These are phyloP conservation scores for Exophiala alcalophila DNA, from an alignment of 2,329 filamentous ascomycete species.

Conservation along the genomic window DNA sequence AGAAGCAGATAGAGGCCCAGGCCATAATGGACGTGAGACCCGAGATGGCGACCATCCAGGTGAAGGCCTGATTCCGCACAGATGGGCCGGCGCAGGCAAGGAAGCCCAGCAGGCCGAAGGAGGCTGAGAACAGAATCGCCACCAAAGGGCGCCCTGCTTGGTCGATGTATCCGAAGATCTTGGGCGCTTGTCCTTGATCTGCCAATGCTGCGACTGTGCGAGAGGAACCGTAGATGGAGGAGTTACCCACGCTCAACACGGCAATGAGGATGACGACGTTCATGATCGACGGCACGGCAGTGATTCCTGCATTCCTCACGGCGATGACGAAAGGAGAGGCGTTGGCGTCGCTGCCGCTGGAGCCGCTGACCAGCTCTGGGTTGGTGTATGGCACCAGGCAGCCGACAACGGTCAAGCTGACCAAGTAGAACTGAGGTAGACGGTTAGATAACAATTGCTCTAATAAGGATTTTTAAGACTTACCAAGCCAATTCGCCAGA, in stretches of 20 bases:
- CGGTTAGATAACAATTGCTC: neutral
- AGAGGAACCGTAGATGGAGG: slow-evolving; percentile 83
- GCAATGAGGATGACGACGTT: slow-evolving; percentile 89
- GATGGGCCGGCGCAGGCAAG: slow-evolving; percentile 57
- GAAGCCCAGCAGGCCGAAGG: slow-evolving; percentile 71
- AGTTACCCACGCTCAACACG: slow-evolving; percentile 85
- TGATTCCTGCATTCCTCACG: slow-evolving; percentile 77
- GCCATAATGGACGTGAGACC: slow-evolving; percentile 71
- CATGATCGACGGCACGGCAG: slow-evolving; percentile 78
- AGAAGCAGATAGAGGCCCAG: slow-evolving; percentile 46
- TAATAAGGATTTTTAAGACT: slow-evolving; percentile 49
- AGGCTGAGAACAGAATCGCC: slow-evolving; percentile 65
- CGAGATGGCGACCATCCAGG: slow-evolving; percentile 74
- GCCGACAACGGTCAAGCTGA: slow-evolving; percentile 75
- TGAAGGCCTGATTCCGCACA: slow-evolving; percentile 55
- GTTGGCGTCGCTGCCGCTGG: slow-evolving; percentile 59
- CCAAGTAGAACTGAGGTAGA: slow-evolving; percentile 78
- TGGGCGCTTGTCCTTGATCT: slow-evolving; percentile 78
- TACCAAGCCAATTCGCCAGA: slow-evolving; percentile 85
- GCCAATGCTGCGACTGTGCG: slow-evolving; percentile 85
- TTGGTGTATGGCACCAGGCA: slow-evolving; percentile 75
- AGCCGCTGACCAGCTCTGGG: slow-evolving; percentile 57
- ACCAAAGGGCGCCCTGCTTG: slow-evolving; percentile 73
- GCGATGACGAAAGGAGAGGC: slow-evolving; percentile 92
- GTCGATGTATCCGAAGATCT: slow-evolving; percentile 74